Evolutionary conservation across 169 alveolate species (phyloP).

Genomic region (Plasmodium blacklocki): DNA sequence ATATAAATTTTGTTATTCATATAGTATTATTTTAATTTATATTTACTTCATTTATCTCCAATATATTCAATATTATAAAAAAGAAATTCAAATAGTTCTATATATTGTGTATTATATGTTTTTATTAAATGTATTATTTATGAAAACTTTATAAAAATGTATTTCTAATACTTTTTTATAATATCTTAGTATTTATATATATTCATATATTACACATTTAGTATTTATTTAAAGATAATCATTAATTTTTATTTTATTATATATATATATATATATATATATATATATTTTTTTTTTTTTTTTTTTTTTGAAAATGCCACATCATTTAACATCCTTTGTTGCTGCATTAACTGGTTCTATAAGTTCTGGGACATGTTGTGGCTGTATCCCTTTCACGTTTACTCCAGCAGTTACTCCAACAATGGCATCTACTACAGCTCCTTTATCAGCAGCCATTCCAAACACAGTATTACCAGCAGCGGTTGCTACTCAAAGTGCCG

Average conservation of each 20-base stretch:
- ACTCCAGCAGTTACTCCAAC: slow-evolving; percentile 69
- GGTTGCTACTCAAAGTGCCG: slow-evolving; percentile 72
- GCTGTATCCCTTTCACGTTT: slow-evolving; percentile 67
- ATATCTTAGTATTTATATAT: too few species aligned
- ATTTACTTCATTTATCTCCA: too few species aligned
- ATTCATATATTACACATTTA: too few species aligned
- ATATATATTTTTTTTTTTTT: slow-evolving; percentile 15
- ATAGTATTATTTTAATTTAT: too few species aligned
- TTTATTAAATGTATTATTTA: too few species aligned
- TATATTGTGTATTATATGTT: too few species aligned
- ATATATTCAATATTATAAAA: too few species aligned
- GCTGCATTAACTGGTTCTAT: slow-evolving; percentile 75
- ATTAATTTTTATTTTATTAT: not conserved
- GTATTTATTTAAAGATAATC: not conserved
- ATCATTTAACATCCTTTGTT: slow-evolving; percentile 68
- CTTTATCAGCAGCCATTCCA: slow-evolving; percentile 62
- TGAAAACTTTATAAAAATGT: too few species aligned
- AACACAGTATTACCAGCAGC: slow-evolving; percentile 70
- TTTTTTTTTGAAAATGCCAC: slow-evolving; percentile 41
- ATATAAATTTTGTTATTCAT: too few species aligned
- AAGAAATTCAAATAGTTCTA: too few species aligned
- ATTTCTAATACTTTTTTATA: too few species aligned
- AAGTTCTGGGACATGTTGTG: slow-evolving; percentile 74
- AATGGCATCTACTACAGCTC: slow-evolving; percentile 67
- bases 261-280: slow-evolving; percentile 24